These are phyloP conservation scores for Picea sitchensis DNA, from an alignment of 75 land plant species.

Conservation along the genomic window DNA sequence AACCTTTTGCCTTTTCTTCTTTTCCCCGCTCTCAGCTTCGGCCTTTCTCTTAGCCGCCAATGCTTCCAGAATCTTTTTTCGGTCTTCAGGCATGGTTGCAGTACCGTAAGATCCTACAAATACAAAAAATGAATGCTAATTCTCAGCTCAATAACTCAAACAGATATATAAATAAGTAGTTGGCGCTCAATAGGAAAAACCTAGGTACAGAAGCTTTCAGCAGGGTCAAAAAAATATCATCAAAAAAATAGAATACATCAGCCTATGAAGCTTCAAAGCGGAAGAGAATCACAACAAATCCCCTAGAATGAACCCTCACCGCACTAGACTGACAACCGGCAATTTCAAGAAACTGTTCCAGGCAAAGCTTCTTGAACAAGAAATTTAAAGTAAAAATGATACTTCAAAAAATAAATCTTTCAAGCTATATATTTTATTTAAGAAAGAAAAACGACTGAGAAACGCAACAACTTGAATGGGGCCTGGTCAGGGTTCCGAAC, in stretches of 20 bases:
- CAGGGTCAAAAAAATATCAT: background rate
- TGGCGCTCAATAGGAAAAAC: background rate
- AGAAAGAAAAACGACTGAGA: no score
- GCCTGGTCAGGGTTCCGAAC: background rate
- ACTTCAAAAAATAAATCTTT: background rate
- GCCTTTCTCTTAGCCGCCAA: slow-evolving; percentile 36
- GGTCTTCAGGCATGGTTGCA: slow-evolving; percentile 32
- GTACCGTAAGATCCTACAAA: background rate
- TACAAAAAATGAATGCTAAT: background rate
- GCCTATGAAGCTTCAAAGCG: background rate
- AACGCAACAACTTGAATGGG: background rate
- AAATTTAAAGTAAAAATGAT: background rate
- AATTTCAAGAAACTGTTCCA: background rate
- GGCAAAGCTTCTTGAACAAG: background rate
- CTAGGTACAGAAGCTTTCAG: background rate
- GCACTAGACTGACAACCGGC: no score
- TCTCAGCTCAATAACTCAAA: background rate
- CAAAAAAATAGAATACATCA: background rate
- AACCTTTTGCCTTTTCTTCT: slow-evolving; percentile 17
- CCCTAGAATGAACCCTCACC: background rate
- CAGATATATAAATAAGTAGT: background rate
- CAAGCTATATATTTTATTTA: background rate
- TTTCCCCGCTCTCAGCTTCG: slow-evolving; percentile 20
- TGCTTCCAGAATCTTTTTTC: slow-evolving; percentile 32
- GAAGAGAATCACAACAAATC: background rate